A percentile compares a stretch with the other conserved stretches of the same genome.
Evolutionary conservation across 495 filamentous ascomycete species (phyloP).

Genomic region (Penicillium malachiteum): DNA sequence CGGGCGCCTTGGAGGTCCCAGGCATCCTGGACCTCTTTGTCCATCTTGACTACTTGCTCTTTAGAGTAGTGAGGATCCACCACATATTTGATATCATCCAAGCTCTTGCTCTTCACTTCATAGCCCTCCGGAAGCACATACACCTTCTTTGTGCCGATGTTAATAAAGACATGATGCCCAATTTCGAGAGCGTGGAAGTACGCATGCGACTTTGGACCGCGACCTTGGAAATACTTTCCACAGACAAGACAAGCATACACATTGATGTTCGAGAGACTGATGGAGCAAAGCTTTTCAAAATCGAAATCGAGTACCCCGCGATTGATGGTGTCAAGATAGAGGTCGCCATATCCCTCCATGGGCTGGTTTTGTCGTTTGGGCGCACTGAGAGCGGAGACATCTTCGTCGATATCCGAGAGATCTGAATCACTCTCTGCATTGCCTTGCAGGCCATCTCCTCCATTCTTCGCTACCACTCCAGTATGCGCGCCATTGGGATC

Average conservation of each 20-base stretch:
- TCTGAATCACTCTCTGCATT: constrained; percentile 29
- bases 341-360: constrained; percentile 85
- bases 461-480: constrained; percentile 37
- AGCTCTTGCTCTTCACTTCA: constrained; percentile 89
- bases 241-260: constrained; percentile 98
- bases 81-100: constrained; percentile 98
- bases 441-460: constrained; percentile 44
- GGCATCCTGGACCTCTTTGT: constrained; percentile 70
- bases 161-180: constrained; percentile 95
- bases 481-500: constrained; percentile 39
- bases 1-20: constrained; percentile 78
- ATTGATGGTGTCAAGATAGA: constrained; percentile 97
- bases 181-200: constrained; percentile 97
- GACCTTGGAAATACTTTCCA: constrained; percentile 95
- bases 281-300: constrained; percentile 96
- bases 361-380: constrained; percentile 70
- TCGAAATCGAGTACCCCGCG: constrained; percentile 87
- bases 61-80: constrained; percentile 86
- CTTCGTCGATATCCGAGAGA: constrained; percentile 38
- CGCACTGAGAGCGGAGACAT: constrained; percentile 40
- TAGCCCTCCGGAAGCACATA: constrained; percentile 97
- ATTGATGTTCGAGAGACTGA: constrained; percentile 95
- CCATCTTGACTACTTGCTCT: constrained; percentile 74
- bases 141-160: constrained; percentile 91
- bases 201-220: constrained; percentile 90